Percentiles rank a stretch among this genome's conserved stretches.
phyloP scores from a whole-genome alignment of 2,329 filamentous ascomycete species.

The Tolypocladium endophyticum region DNA sequence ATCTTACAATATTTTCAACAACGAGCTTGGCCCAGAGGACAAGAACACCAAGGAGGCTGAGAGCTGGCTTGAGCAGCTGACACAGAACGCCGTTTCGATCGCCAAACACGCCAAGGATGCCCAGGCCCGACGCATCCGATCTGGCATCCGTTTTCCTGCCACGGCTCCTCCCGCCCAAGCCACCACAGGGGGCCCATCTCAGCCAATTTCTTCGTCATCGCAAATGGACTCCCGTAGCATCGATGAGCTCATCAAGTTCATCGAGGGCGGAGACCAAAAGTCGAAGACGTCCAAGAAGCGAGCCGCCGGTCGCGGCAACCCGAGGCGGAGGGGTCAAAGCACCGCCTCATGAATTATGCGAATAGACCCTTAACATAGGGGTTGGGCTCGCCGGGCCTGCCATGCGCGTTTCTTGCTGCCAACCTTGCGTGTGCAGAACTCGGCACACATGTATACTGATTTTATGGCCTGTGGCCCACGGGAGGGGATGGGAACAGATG shows the following conservation, averaged over 20 bases:
- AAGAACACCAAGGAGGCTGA: conserved; percentile 98
- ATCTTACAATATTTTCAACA: conserved; percentile 90
- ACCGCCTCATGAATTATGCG: neutral
- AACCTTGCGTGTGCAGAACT: neutral
- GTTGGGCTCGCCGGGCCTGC: neutral
- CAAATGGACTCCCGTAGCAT: conserved; percentile 70
- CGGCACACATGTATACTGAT: neutral
- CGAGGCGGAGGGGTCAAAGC: conserved; percentile 38
- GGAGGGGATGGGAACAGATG: neutral
- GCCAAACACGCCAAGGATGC: conserved; percentile 88
- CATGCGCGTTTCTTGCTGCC: neutral
- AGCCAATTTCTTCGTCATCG: conserved; percentile 15
- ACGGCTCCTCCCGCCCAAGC: conserved; percentile 14
- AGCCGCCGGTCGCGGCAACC: conserved; percentile 36
- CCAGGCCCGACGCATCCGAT: conserved; percentile 61
- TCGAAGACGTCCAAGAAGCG: conserved; percentile 46
- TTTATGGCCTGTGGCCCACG: neutral
- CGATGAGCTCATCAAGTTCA: conserved; percentile 88
- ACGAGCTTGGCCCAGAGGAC: conserved; percentile 76
- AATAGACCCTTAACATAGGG: neutral
- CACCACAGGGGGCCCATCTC: conserved; percentile 19
- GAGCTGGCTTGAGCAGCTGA: conserved; percentile 91
- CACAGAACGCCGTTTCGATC: conserved; percentile 87
- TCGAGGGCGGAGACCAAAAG: conserved; percentile 62
- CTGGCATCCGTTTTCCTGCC: conserved; percentile 55